phyloP scores from a whole-genome alignment of 2,329 filamentous ascomycete genomes.

The Pseudohalonectria lignicola region DNA sequence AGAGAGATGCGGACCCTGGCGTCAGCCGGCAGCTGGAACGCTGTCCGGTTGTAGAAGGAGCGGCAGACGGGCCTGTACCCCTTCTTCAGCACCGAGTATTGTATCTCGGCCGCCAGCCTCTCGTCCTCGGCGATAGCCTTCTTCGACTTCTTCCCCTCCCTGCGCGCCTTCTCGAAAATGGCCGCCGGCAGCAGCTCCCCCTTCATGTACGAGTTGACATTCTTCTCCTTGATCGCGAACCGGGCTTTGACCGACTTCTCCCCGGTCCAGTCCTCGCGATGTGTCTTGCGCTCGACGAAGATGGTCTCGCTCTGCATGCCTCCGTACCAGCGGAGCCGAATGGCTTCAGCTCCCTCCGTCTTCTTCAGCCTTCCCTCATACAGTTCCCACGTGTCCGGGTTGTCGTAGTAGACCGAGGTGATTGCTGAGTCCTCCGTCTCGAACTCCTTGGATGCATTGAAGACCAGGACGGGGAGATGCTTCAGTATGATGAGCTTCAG shows the following conservation, averaged over 20 bases:
- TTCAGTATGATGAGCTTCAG: slow-evolving; percentile 96
- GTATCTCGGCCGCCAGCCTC: slow-evolving; percentile 79
- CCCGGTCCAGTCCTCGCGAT: slow-evolving; percentile 97
- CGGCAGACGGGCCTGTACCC: slow-evolving; percentile 82
- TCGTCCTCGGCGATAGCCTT: slow-evolving; percentile 89
- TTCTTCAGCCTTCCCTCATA: slow-evolving; percentile 95
- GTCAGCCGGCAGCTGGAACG: slow-evolving; percentile 94
- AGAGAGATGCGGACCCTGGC: slow-evolving; percentile 93
- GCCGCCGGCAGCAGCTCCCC: slow-evolving; percentile 77
- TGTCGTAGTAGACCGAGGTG: slow-evolving; percentile 98
- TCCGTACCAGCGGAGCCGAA: slow-evolving; percentile 93
- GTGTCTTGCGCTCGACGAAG: slow-evolving; percentile 95
- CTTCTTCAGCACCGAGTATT: slow-evolving; percentile 84
- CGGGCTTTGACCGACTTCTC: slow-evolving; percentile 98
- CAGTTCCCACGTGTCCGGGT: slow-evolving; percentile 84
- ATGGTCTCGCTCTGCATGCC: slow-evolving; percentile 93
- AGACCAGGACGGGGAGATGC: slow-evolving; percentile 92
- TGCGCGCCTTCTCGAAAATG: slow-evolving; percentile 93
- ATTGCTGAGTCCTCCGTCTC: slow-evolving; percentile 85
- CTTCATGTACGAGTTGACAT: slow-evolving; percentile 81
- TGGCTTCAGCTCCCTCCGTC: slow-evolving; percentile 93
- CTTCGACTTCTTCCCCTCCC: slow-evolving; percentile 86
- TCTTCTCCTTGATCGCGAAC: slow-evolving; percentile 93
- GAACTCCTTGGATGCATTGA: slow-evolving; percentile 96
- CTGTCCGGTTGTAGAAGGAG: slow-evolving; percentile 96